Evolutionary conservation across 768 basidiomycete species (phyloP).

Genomic region (Suillus cothurnatus): DNA sequence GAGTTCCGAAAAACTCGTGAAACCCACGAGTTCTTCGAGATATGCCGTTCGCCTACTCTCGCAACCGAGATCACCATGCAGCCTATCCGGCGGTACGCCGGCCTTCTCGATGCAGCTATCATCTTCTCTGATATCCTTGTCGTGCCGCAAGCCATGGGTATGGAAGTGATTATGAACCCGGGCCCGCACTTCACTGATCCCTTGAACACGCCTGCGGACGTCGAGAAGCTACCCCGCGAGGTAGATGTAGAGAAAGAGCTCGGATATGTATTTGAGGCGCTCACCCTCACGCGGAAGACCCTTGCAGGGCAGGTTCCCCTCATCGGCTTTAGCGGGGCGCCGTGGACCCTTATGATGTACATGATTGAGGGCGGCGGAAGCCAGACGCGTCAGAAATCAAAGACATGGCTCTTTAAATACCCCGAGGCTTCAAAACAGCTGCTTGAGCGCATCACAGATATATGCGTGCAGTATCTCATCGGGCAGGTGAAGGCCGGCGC

Average conservation of each 20-base stretch:
- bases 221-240: slow-evolving; percentile 55
- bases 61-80: slow-evolving; percentile 91
- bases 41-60: slow-evolving; percentile 90
- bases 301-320: slow-evolving; percentile 90
- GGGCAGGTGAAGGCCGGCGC: slow-evolving; percentile 95
- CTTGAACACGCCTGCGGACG: slow-evolving; percentile 73
- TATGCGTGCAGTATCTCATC: slow-evolving; percentile 88
- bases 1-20: slow-evolving; percentile 90
- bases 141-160: slow-evolving; percentile 96
- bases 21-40: slow-evolving; percentile 90
- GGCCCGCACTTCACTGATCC: slow-evolving; percentile 89
- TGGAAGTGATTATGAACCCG: slow-evolving; percentile 94
- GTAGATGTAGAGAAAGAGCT: slow-evolving; percentile 87
- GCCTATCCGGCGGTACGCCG: slow-evolving; percentile 86
- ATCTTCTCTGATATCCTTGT: slow-evolving; percentile 99
- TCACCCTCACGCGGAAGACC: slow-evolving; percentile 79
- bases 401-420: slow-evolving; percentile 93
- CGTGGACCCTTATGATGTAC: slow-evolving; percentile 97
- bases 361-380: slow-evolving; percentile 98
- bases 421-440: slow-evolving; percentile 83
- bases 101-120: slow-evolving; percentile 91
- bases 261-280: slow-evolving; percentile 90
- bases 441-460: slow-evolving; percentile 77
- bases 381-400: slow-evolving; percentile 88
- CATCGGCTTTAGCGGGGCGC: slow-evolving; percentile 96